Percentiles rank a stretch among this genome's conserved stretches.
Evolutionary conservation across 108 stramenopile genomes (phyloP).

Genomic region (Discostella pseudostelligera): DNA sequence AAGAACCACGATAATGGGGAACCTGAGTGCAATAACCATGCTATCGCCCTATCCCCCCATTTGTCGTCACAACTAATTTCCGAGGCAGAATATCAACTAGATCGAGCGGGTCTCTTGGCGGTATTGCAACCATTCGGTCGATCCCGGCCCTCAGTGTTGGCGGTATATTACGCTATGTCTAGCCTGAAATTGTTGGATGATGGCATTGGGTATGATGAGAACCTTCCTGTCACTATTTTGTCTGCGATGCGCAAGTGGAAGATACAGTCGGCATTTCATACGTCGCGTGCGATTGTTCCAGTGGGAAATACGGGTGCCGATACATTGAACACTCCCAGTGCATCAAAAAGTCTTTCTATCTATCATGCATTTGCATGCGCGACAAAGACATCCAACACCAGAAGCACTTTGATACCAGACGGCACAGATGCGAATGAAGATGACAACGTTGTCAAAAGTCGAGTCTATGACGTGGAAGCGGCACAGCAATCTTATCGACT

Average conservation of each 20-base stretch:
- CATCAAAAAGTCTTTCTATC: conserved; percentile 19
- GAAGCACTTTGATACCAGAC: not conserved
- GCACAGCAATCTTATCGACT: conserved; percentile 14
- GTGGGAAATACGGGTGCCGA: not conserved
- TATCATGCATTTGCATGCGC: conserved; percentile 35
- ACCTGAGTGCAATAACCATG: too few species aligned
- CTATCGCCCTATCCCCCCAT: not conserved
- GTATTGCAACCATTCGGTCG: conserved; percentile 40
- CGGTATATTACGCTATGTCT: conserved; percentile 34
- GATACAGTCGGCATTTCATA: conserved; percentile 22
- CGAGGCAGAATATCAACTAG: conserved; percentile 24
- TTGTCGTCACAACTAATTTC: not conserved
- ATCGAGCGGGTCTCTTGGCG: conserved; percentile 35
- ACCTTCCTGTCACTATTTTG: conserved; percentile 25
- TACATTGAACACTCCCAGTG: conserved; percentile 8
- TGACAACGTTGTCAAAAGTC: not conserved
- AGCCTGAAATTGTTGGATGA: conserved; percentile 20
- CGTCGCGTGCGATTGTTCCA: conserved; percentile 2
- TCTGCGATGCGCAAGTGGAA: conserved; percentile 43
- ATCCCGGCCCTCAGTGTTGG: conserved; percentile 31
- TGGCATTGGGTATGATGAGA: conserved; percentile 5
- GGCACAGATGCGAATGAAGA: conserved; percentile 6
- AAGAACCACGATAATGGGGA: not conserved
- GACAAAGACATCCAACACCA: not conserved
- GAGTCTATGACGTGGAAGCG: not conserved